Evolutionary conservation across 139 green algal genomes (phyloP).

Genomic region (Picochlorum sp.): DNA sequence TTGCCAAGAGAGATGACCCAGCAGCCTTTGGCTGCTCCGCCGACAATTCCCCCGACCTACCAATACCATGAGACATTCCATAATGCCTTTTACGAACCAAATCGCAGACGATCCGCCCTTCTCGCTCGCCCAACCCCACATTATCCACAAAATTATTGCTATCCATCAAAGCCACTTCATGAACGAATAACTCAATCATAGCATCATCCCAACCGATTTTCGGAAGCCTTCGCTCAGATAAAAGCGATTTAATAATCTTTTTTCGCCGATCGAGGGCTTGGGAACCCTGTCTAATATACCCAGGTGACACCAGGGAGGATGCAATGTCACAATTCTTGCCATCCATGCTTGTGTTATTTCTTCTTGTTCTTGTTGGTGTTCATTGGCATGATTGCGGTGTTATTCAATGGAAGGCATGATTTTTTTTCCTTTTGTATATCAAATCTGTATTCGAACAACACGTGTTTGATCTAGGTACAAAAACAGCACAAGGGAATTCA

Average conservation of each 20-base stretch:
- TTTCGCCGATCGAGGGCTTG: conserved; percentile 37
- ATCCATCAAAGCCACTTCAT: conserved; percentile 89
- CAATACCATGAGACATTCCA: conserved; percentile 85
- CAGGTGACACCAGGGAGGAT: conserved; percentile 38
- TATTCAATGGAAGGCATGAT: no score
- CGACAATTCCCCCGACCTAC: conserved; percentile 77
- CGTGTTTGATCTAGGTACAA: no score
- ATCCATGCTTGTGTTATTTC: conserved; percentile 43
- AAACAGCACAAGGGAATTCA: no score
- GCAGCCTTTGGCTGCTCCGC: conserved; percentile 95
- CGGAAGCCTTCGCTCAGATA: conserved; percentile 65
- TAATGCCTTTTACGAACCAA: conserved; percentile 71
- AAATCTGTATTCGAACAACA: no score
- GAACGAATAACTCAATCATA: conserved; percentile 77
- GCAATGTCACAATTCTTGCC: conserved; percentile 44
- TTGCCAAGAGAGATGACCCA: conserved; percentile 79
- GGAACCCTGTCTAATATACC: conserved; percentile 68
- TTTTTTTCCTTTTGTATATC: no score
- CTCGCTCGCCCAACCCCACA: conserved; percentile 87
- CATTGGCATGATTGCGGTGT: no score
- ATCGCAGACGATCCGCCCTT: conserved; percentile 69
- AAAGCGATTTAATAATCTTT: conserved; percentile 62
- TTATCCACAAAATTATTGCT: conserved; percentile 92
- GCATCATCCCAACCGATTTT: conserved; percentile 74
- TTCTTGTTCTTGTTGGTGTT: no score